phyloP scores from a whole-genome alignment of 352 stramenopile species.

The Globisporangium sylvaticum region DNA sequence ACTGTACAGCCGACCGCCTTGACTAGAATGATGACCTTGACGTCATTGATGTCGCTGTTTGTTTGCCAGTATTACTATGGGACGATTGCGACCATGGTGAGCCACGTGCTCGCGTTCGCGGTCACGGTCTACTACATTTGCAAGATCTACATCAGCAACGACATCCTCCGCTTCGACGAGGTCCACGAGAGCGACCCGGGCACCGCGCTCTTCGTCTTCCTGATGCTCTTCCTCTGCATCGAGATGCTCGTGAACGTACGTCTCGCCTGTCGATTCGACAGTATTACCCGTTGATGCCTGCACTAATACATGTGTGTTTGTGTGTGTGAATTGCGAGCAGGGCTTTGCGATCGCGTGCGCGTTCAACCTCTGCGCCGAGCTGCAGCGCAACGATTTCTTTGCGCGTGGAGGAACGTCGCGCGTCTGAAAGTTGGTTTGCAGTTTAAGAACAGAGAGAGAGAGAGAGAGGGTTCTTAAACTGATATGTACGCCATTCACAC shows the following conservation, averaged over 20 bases:
- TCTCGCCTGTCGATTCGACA: not conserved
- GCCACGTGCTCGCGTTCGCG: constrained; percentile 53
- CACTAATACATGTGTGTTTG: constrained; percentile 4
- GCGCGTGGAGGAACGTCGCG: constrained; percentile 26
- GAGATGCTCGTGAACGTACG: constrained; percentile 63
- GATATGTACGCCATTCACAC: no score
- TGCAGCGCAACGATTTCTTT: constrained; percentile 70
- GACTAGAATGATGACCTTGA: no score
- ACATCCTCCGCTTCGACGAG: constrained; percentile 30
- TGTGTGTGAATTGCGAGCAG: no score
- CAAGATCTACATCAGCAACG: constrained; percentile 50
- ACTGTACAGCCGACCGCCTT: no score
- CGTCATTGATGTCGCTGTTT: no score
- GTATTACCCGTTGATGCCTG: not conserved
- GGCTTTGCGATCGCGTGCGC: constrained; percentile 47
- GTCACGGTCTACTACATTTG: constrained; percentile 59
- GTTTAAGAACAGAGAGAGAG: no score
- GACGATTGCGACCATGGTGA: constrained; percentile 44
- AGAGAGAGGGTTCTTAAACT: no score
- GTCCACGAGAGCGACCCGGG: constrained; percentile 26
- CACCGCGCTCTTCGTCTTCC: constrained; percentile 58
- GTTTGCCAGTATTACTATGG: constrained; percentile 51
- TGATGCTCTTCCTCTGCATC: constrained; percentile 48
- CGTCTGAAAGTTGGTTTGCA: no score
- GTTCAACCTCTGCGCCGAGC: constrained; percentile 62